Evolutionary conservation across 1,284 basidiomycete species (phyloP).

Genomic region (Leccinum angustisporum): DNA sequence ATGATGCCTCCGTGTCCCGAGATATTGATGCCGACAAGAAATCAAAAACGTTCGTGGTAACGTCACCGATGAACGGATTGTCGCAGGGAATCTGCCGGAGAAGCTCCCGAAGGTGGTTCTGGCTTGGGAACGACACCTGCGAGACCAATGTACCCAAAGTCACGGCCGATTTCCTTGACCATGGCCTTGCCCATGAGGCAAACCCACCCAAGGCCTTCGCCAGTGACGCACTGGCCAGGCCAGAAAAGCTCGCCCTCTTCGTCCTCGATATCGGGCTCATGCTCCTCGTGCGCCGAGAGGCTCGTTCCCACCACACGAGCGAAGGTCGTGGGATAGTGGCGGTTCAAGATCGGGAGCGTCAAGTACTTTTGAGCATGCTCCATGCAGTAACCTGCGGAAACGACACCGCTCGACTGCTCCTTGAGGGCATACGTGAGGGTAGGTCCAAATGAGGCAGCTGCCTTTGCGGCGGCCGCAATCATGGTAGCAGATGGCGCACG

Average conservation of each 20-base stretch:
- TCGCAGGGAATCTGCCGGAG: constrained; percentile 32
- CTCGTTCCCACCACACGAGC: constrained; percentile 65
- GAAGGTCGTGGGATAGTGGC: constrained; percentile 71
- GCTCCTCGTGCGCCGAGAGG: constrained; percentile 62
- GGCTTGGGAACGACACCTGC: constrained; percentile 70
- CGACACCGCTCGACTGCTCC: constrained; percentile 47
- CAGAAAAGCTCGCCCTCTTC: constrained; percentile 78
- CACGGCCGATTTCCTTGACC: constrained; percentile 74
- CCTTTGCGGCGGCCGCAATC: constrained; percentile 34
- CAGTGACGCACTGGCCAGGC: constrained; percentile 67
- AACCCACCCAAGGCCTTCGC: constrained; percentile 76
- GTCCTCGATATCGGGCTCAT: constrained; percentile 77
- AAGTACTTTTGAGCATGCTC: constrained; percentile 51
- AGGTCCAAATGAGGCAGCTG: constrained; percentile 30
- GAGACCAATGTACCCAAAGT: constrained; percentile 66
- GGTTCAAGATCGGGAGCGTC: constrained; percentile 61
- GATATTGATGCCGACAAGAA: constrained; percentile 35
- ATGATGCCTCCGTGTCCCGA: constrained; percentile 26
- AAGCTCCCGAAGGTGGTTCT: constrained; percentile 30
- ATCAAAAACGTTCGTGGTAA: constrained; percentile 20
- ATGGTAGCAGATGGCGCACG: constrained; percentile 28
- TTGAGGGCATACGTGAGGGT: constrained; percentile 43
- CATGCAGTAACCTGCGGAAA: constrained; percentile 47
- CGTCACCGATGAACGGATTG: constrained; percentile 34
- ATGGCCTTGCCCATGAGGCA: constrained; percentile 78